Evolutionary conservation across 805 yeast species (phyloP).

Genomic region (Kluyveromyces nonfermentans): DNA sequence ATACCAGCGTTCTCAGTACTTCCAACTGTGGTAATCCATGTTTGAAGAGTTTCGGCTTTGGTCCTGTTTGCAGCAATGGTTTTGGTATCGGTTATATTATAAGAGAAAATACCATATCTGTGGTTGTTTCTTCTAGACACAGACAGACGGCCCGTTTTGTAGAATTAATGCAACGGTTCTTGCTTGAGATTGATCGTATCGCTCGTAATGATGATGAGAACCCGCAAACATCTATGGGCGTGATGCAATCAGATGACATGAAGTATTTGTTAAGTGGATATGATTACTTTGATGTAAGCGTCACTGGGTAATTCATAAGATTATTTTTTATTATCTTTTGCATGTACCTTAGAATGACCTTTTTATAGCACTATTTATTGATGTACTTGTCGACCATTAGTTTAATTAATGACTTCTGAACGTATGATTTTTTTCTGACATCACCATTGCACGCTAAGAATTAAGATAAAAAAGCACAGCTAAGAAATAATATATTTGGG

Average conservation of each 20-base stretch:
- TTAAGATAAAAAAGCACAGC: neutral
- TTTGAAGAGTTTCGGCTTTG: slow-evolving; percentile 77
- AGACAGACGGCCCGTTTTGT: slow-evolving; percentile 74
- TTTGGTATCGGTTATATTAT: slow-evolving; percentile 90
- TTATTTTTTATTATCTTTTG: no score
- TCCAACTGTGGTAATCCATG: slow-evolving; percentile 93
- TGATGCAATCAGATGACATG: slow-evolving; percentile 29
- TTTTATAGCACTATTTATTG: neutral
- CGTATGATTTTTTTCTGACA: neutral
- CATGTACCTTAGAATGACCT: no score
- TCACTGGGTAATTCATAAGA: slow-evolving; percentile 17
- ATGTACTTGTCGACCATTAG: neutral
- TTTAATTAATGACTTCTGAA: neutral
- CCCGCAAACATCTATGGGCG: slow-evolving; percentile 7
- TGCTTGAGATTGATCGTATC: slow-evolving; percentile 44
- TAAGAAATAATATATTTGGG: no score
- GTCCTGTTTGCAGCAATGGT: slow-evolving; percentile 85
- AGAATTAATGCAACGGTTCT: slow-evolving; percentile 56
- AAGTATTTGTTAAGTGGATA: slow-evolving; percentile 64
- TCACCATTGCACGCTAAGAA: neutral
- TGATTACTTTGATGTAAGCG: slow-evolving; percentile 59
- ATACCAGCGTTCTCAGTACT: slow-evolving; percentile 71
- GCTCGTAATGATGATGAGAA: slow-evolving; percentile 5
- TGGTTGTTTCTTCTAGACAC: slow-evolving; percentile 80
- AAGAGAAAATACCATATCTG: slow-evolving; percentile 65